phyloP scores from a whole-genome alignment of 768 basidiomycete species.

The Suillus plorans region DNA sequence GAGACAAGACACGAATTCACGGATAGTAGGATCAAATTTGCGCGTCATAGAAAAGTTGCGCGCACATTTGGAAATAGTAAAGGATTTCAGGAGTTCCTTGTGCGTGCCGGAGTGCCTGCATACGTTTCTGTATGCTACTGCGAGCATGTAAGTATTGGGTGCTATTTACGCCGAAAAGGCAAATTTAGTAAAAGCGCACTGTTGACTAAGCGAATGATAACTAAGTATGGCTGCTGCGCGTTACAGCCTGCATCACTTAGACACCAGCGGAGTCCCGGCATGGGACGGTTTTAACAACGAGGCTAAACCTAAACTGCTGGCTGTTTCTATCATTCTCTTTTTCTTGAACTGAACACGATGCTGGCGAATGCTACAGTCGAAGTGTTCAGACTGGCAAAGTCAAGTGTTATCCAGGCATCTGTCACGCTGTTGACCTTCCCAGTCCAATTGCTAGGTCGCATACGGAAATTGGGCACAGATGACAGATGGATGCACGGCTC shows the following conservation, averaged over 20 bases:
- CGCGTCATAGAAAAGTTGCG: constrained; percentile 29
- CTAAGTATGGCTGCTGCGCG: not conserved
- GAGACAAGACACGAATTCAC: constrained; percentile 37
- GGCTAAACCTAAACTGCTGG: constrained; percentile 2
- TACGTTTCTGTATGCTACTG: constrained; percentile 6
- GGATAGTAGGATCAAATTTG: constrained; percentile 35
- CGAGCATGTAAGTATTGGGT: constrained; percentile 6
- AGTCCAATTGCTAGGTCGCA: constrained; percentile 37
- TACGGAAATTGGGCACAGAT: constrained; percentile 40
- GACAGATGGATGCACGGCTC: constrained; percentile 33
- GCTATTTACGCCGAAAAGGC: not conserved
- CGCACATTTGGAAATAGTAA: constrained; percentile 21
- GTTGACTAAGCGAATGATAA: constrained; percentile 23
- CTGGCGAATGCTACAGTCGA: constrained; percentile 3
- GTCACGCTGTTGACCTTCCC: constrained; percentile 38
- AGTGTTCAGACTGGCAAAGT: not conserved
- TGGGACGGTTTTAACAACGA: constrained; percentile 1
- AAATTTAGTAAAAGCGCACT: not conserved
- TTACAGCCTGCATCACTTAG: not conserved
- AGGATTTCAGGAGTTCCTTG: constrained; percentile 6
- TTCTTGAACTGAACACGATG: not conserved
- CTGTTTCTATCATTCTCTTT: too few relatives aligned
- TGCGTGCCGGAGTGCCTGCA: constrained; percentile 5
- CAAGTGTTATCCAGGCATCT: constrained; percentile 10
- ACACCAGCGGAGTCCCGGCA: not conserved